Percentiles rank a stretch among this genome's conserved stretches.
phyloP scores from a whole-genome alignment of 2,329 filamentous ascomycete genomes.

The Gliomastix tumulicola region DNA sequence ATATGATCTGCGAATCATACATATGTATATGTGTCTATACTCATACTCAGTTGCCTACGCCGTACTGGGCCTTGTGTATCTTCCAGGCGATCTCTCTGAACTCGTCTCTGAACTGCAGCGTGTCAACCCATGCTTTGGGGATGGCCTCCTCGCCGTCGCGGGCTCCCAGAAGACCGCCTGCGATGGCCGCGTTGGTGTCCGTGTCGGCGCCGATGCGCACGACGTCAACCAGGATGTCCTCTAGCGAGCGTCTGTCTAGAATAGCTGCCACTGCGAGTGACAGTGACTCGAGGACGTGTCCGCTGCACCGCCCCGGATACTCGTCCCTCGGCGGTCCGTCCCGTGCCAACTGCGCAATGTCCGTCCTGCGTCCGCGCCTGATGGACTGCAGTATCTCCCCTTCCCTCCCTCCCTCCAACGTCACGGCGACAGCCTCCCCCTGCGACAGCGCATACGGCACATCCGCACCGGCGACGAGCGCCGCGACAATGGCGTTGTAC shows the following conservation, averaged over 20 bases:
- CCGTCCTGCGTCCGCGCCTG: constrained; percentile 15
- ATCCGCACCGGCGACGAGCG: constrained; percentile 17
- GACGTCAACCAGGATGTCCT: constrained; percentile 37
- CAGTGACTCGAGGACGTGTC: constrained; percentile 36
- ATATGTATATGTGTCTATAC: too few species aligned
- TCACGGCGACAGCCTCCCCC: constrained; percentile 12
- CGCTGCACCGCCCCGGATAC: constrained; percentile 21
- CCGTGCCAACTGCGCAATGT: constrained; percentile 17
- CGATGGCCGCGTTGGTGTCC: constrained; percentile 39
- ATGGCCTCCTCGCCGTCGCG: constrained; percentile 32
- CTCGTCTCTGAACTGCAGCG: constrained; percentile 30
- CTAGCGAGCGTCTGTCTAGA: constrained; percentile 27
- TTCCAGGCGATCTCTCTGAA: constrained; percentile 15
- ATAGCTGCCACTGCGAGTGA: constrained; percentile 31
- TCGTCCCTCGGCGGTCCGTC: constrained; percentile 15
- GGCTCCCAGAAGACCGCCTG: constrained; percentile 36
- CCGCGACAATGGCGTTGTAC: constrained; percentile 29
- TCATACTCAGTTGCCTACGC: too few species aligned
- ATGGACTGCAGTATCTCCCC: constrained; percentile 16
- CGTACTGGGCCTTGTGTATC: constrained; percentile 1
- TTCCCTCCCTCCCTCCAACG: constrained; percentile 10
- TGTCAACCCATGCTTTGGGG: constrained; percentile 28
- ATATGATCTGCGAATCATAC: too few species aligned
- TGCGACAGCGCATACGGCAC: constrained; percentile 17
- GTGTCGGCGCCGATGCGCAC: constrained; percentile 35